Evolutionary conservation across 768 basidiomycete species (phyloP).

Genomic region (Russula sp.): DNA sequence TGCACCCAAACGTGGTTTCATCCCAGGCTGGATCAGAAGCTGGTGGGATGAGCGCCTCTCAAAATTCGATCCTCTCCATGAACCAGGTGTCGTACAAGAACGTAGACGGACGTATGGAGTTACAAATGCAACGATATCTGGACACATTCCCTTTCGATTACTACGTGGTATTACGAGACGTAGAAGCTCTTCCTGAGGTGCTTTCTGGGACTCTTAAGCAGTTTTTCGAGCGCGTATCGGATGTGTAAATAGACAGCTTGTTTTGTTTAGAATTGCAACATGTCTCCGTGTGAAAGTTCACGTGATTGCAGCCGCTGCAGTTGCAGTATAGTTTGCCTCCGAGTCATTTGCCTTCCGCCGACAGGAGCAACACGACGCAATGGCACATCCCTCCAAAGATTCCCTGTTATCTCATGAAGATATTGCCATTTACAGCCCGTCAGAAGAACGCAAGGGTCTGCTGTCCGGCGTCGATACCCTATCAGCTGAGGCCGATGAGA

Average conservation of each 20-base stretch:
- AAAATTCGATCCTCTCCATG: slow-evolving; percentile 87
- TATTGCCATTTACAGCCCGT: not conserved
- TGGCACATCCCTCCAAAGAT: not conserved
- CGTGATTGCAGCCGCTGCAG: not conserved
- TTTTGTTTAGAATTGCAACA: too few relatives aligned
- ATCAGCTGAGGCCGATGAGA: not conserved
- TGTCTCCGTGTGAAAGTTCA: not conserved
- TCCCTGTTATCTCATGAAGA: not conserved
- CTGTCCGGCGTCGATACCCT: slow-evolving; percentile 18
- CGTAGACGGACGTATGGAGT: slow-evolving; percentile 74
- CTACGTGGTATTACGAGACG: slow-evolving; percentile 86
- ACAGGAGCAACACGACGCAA: not conserved
- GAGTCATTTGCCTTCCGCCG: too few relatives aligned
- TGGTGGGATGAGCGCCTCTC: slow-evolving; percentile 26
- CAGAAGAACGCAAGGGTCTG: slow-evolving; percentile 26
- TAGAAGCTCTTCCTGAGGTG: slow-evolving; percentile 89
- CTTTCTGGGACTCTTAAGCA: slow-evolving; percentile 84
- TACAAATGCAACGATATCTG: slow-evolving; percentile 83
- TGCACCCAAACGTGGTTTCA: slow-evolving; percentile 44
- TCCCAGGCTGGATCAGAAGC: not conserved
- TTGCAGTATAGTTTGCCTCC: too few relatives aligned
- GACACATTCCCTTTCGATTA: slow-evolving; percentile 99
- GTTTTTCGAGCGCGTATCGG: slow-evolving; percentile 82
- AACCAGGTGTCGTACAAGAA: slow-evolving; percentile 85
- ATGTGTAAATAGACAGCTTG: slow-evolving; percentile 39